These are phyloP conservation scores for Litsea cubeba DNA, from an alignment of 164 flowering plant genomes.

Conservation along the genomic window DNA sequence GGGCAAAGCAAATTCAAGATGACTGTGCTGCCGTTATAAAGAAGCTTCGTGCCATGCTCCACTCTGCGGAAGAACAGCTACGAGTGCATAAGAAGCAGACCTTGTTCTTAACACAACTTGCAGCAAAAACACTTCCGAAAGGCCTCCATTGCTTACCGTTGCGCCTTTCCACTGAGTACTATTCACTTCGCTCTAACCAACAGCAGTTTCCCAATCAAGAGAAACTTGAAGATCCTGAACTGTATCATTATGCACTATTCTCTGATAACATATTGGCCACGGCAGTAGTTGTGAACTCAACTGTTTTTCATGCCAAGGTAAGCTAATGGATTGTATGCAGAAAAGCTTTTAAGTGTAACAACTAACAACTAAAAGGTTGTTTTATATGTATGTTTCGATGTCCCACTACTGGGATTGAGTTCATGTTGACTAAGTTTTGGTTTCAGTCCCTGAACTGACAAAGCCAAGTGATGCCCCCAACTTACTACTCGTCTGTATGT, in stretches of 20 bases:
- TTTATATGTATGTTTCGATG: too few relatives aligned
- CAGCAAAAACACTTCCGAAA: slow-evolving; percentile 92
- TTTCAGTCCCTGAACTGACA: neutral
- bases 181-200: slow-evolving; percentile 48
- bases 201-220: slow-evolving; percentile 71
- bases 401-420: too few relatives aligned
- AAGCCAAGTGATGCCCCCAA: neutral
- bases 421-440: neutral
- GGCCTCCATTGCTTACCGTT: slow-evolving; percentile 97
- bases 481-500: too few relatives aligned
- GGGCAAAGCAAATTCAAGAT: slow-evolving; percentile 73
- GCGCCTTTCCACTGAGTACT: slow-evolving; percentile 84
- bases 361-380: too few relatives aligned
- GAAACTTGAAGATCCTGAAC: slow-evolving; percentile 61
- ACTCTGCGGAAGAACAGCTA: slow-evolving; percentile 81
- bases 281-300: slow-evolving; percentile 92
- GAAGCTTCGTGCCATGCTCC: slow-evolving; percentile 88
- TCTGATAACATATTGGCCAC: slow-evolving; percentile 84
- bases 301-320: slow-evolving; percentile 78
- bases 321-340: neutral
- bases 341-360: neutral
- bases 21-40: slow-evolving; percentile 67
- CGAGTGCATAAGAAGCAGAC: slow-evolving; percentile 79
- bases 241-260: slow-evolving; percentile 87
- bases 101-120: slow-evolving; percentile 77